Evolutionary conservation across 1,284 basidiomycete species (phyloP).

Genomic region (Ceratobasidium sp.): DNA sequence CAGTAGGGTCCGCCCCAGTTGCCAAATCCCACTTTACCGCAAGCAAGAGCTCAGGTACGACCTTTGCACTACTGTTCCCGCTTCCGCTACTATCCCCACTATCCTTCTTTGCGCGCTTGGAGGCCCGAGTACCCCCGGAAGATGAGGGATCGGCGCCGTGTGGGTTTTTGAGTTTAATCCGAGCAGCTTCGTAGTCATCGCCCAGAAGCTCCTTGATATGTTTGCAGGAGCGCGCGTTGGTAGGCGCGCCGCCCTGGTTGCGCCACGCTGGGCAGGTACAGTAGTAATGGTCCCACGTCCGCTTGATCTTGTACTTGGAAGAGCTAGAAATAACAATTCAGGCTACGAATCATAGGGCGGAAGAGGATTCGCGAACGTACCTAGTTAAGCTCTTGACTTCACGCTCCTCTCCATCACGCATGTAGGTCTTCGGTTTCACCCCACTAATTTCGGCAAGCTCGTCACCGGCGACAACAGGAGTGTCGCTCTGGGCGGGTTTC

Average conservation of each 20-base stretch:
- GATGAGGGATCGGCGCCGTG: conserved; percentile 51
- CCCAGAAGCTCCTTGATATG: conserved; percentile 68
- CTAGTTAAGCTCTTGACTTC: conserved; percentile 60
- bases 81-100: conserved; percentile 43
- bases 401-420: conserved; percentile 59
- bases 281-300: conserved; percentile 66
- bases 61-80: conserved; percentile 48
- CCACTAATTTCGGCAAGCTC: conserved; percentile 61
- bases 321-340: conserved; percentile 51
- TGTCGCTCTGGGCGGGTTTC: neutral
- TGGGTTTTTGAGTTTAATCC: conserved; percentile 62
- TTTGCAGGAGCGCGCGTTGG: conserved; percentile 69
- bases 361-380: conserved; percentile 48
- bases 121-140: conserved; percentile 47
- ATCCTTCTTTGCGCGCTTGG: conserved; percentile 38
- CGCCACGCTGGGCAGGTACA: conserved; percentile 57
- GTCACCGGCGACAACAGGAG: conserved; percentile 48
- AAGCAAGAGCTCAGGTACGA: conserved; percentile 62
- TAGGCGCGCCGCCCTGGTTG: conserved; percentile 61
- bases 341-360: neutral
- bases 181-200: conserved; percentile 64
- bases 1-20: conserved; percentile 65
- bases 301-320: conserved; percentile 63
- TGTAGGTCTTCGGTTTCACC: conserved; percentile 58
- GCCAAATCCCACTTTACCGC: conserved; percentile 71